Evolutionary conservation across 164 flowering plant species (phyloP).

Genomic region (Magnolia changhungtana): DNA sequence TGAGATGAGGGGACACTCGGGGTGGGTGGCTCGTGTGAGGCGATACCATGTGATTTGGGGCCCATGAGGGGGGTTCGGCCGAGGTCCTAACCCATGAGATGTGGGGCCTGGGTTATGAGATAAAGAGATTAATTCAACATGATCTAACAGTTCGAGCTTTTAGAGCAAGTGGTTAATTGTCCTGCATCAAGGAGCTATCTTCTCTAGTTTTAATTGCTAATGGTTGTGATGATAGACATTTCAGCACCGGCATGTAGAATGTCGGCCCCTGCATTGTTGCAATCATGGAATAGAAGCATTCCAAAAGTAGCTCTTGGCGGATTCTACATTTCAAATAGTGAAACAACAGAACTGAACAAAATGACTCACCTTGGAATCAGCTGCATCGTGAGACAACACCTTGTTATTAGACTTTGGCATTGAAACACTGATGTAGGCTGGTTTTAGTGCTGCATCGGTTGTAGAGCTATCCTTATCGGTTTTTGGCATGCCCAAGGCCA

Average conservation of each 20-base stretch:
- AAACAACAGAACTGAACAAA: background rate
- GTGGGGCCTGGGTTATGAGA: no score
- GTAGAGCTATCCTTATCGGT: constrained; percentile 51
- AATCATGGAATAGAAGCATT: background rate
- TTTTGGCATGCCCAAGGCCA: constrained; percentile 51
- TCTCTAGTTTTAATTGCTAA: background rate
- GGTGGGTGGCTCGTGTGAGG: no score
- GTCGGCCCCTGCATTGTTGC: no score
- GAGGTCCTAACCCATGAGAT: no score
- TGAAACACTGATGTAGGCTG: constrained; percentile 79
- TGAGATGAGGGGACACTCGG: no score
- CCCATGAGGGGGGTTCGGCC: no score
- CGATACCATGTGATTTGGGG: no score
- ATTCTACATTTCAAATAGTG: background rate
- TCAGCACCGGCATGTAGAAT: no score
- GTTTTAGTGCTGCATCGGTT: constrained; percentile 46
- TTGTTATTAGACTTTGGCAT: constrained; percentile 48
- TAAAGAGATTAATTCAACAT: no score
- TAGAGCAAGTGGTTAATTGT: no score
- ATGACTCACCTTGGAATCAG: constrained; percentile 69
- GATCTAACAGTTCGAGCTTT: no score
- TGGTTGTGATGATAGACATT: background rate
- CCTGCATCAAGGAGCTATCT: no score
- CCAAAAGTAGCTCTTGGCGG: background rate
- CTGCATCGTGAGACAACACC: constrained; percentile 33